Conservation (phyloP, 2,329 filamentous ascomycete genomes). For the Trichoderma afroharzianum region DNA sequence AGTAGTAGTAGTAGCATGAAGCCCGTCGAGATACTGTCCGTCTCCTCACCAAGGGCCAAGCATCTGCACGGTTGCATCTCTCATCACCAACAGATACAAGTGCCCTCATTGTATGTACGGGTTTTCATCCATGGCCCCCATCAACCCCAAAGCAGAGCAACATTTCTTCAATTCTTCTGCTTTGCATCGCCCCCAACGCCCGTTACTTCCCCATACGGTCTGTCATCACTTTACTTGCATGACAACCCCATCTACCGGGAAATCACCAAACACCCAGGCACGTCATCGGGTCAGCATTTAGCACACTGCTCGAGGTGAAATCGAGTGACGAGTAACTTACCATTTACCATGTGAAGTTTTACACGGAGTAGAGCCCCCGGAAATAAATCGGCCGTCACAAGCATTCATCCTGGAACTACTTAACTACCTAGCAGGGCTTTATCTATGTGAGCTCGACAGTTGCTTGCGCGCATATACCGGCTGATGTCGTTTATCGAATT, state of each 20-base stretch:
- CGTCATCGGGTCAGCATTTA: conserved; percentile 3
- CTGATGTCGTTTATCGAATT: not conserved
- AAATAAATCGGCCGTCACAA: not conserved
- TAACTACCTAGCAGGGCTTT: not conserved
- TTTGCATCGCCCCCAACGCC: not conserved
- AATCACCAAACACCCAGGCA: not conserved
- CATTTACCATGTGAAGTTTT: not conserved
- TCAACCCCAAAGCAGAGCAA: not conserved
- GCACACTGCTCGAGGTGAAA: not conserved
- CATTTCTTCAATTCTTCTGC: not conserved
- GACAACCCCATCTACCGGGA: not conserved
- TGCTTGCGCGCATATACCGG: not conserved
- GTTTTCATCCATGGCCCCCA: not conserved
- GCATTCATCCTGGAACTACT: not conserved
- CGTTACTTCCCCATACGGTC: not conserved
- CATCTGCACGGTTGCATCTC: not conserved
- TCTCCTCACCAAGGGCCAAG: not conserved
- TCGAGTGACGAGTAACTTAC: not conserved
- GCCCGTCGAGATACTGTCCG: not conserved
- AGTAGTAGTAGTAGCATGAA: no score
- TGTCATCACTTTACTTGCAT: conserved; percentile 1
- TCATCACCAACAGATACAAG: not conserved
- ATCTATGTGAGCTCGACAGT: not conserved
- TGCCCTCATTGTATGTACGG: not conserved
- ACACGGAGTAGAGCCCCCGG: not conserved